These are phyloP conservation scores for Tulasnella calospora DNA, from an alignment of 768 basidiomycete genomes.

Conservation along the genomic window DNA sequence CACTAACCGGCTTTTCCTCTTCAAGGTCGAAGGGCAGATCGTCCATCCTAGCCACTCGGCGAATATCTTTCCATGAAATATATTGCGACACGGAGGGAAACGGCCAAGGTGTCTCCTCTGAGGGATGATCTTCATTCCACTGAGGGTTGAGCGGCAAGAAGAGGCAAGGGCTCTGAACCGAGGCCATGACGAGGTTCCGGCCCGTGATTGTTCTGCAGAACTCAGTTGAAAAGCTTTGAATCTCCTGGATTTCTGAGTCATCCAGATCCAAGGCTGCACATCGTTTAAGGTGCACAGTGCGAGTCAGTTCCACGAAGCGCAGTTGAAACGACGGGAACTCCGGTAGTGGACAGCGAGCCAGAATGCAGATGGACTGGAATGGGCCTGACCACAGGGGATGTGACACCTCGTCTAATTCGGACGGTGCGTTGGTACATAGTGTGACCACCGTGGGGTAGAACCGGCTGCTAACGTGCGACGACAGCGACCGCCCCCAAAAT, in stretches of 20 bases:
- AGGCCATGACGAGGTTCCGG: conserved; percentile 57
- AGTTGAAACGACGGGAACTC: conserved; percentile 51
- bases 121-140: conserved; percentile 37
- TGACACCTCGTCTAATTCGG: not conserved
- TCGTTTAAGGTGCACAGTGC: conserved; percentile 44
- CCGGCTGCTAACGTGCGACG: conserved; percentile 31
- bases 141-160: conserved; percentile 52
- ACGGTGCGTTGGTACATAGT: conserved; percentile 37
- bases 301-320: conserved; percentile 51
- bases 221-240: conserved; percentile 61
- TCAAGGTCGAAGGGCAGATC: conserved; percentile 45
- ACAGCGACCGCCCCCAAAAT: conserved; percentile 56
- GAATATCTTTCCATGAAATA: conserved; percentile 63
- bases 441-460: conserved; percentile 57
- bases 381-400: conserved; percentile 33
- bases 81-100: conserved; percentile 41
- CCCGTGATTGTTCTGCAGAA: conserved; percentile 59
- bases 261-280: conserved; percentile 48
- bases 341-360: conserved; percentile 66
- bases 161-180: conserved; percentile 58
- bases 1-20: conserved; percentile 38
- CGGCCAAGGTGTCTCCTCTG: conserved; percentile 29
- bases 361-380: conserved; percentile 58
- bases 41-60: conserved; percentile 47
- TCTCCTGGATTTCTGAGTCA: conserved; percentile 43